Evolutionary conservation across 805 yeast genomes (phyloP).

Genomic region (Kazachstania bromeliacearum): DNA sequence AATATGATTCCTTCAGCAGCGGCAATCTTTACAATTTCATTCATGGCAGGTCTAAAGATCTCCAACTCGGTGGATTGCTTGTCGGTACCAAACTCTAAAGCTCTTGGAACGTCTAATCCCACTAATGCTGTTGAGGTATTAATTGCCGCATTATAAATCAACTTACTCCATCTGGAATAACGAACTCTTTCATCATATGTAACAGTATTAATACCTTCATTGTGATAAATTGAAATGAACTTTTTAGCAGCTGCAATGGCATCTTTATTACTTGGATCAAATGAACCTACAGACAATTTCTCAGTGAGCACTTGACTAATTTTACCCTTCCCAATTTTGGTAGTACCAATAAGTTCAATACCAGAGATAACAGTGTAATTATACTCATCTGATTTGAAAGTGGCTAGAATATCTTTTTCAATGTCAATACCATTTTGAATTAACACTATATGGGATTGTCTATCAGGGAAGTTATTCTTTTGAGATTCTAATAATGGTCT

Average conservation of each 20-base stretch:
- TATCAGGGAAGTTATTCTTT: slow-evolving; percentile 7
- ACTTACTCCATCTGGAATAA: slow-evolving; percentile 50
- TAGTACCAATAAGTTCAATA: slow-evolving; percentile 53
- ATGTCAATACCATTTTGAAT: slow-evolving; percentile 63
- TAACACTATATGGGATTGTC: slow-evolving; percentile 40
- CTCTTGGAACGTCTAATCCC: slow-evolving; percentile 45
- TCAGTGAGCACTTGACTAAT: slow-evolving; percentile 46
- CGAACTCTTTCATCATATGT: slow-evolving; percentile 37
- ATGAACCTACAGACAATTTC: slow-evolving; percentile 42
- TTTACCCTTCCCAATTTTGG: slow-evolving; percentile 37
- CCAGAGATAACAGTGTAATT: slow-evolving; percentile 41
- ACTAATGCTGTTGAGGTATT: slow-evolving; percentile 55
- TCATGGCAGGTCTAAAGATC: slow-evolving; percentile 47
- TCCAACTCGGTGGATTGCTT: slow-evolving; percentile 26
- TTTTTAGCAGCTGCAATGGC: slow-evolving; percentile 31
- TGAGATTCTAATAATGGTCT: slow-evolving; percentile 40
- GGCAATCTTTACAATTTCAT: slow-evolving; percentile 53
- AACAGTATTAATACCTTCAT: slow-evolving; percentile 33
- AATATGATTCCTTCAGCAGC: slow-evolving; percentile 46
- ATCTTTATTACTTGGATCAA: slow-evolving; percentile 30
- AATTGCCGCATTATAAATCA: slow-evolving; percentile 56
- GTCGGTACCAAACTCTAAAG: slow-evolving; percentile 35
- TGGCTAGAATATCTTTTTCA: slow-evolving; percentile 45
- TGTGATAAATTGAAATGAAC: slow-evolving; percentile 35
- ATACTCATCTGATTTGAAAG: slow-evolving; percentile 32